A percentile compares a stretch with the other conserved stretches of the same genome.
Evolutionary conservation across 371 early-diverging fungal species (phyloP).

Genomic region (Chytridium lagenaria): DNA sequence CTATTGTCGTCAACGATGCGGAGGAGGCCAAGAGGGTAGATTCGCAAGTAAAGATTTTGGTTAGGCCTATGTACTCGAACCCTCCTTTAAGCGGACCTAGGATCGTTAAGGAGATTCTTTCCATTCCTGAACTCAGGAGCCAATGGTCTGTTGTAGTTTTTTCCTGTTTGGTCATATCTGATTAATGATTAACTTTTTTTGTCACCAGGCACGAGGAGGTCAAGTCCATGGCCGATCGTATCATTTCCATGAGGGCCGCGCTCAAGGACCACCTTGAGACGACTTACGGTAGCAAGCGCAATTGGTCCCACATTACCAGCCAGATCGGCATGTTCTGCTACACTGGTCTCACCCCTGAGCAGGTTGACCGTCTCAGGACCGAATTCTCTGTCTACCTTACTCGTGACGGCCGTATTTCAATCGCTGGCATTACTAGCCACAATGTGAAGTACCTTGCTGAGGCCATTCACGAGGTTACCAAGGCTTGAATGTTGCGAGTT

Average conservation of each 20-base stretch:
- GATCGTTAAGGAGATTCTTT: constrained; percentile 89
- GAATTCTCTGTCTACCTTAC: constrained; percentile 96
- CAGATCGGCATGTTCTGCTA: constrained; percentile 99
- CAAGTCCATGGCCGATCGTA: constrained; percentile 96
- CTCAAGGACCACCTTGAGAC: constrained; percentile 80
- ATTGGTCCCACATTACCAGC: constrained; percentile 95
- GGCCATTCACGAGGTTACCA: constrained; percentile 94
- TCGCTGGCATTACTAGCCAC: constrained; percentile 91
- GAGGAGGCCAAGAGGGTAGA: constrained; percentile 87
- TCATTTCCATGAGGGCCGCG: constrained; percentile 89
- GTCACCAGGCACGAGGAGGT: constrained; percentile 76
- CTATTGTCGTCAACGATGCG: constrained; percentile 77
- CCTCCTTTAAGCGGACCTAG: constrained; percentile 95
- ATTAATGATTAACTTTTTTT: not conserved
- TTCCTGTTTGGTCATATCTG: not conserved
- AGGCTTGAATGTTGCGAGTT: too few species aligned
- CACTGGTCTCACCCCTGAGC: constrained; percentile 90
- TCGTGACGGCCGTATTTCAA: constrained; percentile 95
- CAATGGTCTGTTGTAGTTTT: constrained; percentile 73
- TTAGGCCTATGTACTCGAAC: constrained; percentile 98
- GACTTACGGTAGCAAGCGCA: constrained; percentile 76
- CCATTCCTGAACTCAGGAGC: constrained; percentile 71
- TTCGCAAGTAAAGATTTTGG: constrained; percentile 93
- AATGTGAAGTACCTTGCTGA: constrained; percentile 97
- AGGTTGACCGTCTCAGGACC: constrained; percentile 80